phyloP scores from a whole-genome alignment of 2,329 filamentous ascomycete genomes.

The Colletotrichum acutatum region DNA sequence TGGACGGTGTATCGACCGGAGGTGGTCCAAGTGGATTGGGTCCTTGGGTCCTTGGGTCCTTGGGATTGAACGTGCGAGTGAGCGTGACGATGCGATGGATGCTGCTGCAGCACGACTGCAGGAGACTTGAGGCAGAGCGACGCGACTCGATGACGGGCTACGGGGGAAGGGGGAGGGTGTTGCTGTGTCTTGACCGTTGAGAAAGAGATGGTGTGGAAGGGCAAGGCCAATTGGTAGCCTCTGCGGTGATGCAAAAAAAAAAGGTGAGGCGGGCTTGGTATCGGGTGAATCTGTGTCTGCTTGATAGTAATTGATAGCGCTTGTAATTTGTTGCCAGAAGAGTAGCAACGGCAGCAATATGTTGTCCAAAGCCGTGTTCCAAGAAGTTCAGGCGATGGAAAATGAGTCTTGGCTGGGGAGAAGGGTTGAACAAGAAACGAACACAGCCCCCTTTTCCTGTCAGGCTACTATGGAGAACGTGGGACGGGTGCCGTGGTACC shows the following conservation, averaged over 20 bases:
- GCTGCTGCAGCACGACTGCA: neutral
- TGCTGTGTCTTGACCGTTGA: neutral
- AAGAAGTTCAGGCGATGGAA: slow-evolving; percentile 22
- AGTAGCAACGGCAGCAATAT: neutral
- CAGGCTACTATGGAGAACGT: slow-evolving; percentile 30
- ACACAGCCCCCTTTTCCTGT: slow-evolving; percentile 36
- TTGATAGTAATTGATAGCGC: neutral
- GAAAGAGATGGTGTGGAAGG: slow-evolving; percentile 27
- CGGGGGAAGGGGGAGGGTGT: slow-evolving; percentile 1
- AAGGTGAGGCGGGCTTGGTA: slow-evolving; percentile 1
- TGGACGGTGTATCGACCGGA: slow-evolving; percentile 10
- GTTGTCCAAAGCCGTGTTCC: slow-evolving; percentile 22
- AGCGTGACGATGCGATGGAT: slow-evolving; percentile 1
- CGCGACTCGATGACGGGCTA: neutral
- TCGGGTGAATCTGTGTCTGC: neutral
- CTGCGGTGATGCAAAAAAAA: slow-evolving; percentile 8
- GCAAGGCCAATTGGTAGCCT: slow-evolving; percentile 30
- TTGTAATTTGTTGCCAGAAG: neutral
- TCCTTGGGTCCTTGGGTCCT: neutral
- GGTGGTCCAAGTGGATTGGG: slow-evolving; percentile 25
- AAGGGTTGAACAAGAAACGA: slow-evolving; percentile 28
- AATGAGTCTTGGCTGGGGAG: slow-evolving; percentile 6
- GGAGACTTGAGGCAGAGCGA: neutral
- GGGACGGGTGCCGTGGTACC: slow-evolving; percentile 17
- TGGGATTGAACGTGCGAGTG: slow-evolving; percentile 1